phyloP scores from a whole-genome alignment of 768 basidiomycete species.

The Rhodotorula toruloides region DNA sequence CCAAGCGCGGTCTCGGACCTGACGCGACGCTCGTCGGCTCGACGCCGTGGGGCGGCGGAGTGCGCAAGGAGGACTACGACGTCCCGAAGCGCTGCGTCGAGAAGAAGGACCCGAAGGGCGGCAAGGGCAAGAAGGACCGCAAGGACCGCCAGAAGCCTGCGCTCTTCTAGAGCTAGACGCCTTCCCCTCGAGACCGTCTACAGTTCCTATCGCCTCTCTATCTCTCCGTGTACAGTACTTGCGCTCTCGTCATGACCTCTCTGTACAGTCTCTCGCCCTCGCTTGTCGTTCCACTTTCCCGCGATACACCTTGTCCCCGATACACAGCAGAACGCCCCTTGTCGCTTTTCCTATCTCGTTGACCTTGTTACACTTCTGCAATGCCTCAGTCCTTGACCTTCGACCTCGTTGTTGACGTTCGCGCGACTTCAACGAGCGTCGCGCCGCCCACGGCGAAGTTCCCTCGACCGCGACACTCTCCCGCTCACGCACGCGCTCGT shows the following conservation, averaged over 20 bases:
- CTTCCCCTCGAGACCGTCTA: not conserved
- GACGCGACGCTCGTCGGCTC: conserved; percentile 66
- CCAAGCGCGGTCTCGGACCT: conserved; percentile 69
- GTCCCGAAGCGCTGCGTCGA: conserved; percentile 22
- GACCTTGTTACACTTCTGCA: too few species aligned
- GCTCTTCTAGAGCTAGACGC: too few species aligned
- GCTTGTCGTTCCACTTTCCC: not conserved
- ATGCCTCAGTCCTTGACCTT: too few species aligned
- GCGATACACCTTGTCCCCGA: not conserved
- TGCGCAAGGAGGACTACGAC: conserved; percentile 29
- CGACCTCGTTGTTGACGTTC: too few species aligned
- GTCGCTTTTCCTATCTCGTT: not conserved
- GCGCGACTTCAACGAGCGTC: too few species aligned
- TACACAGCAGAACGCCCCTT: not conserved
- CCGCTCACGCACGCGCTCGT: too few species aligned
- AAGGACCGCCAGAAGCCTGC: not conserved
- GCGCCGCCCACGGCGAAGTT: too few species aligned
- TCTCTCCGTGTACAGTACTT: not conserved
- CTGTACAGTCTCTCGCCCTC: not conserved
- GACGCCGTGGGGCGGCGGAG: conserved; percentile 38
- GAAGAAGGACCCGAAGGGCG: conserved; percentile 2
- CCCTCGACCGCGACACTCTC: too few species aligned
- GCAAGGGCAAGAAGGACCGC: conserved; percentile 7
- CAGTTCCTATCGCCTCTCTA: not conserved
- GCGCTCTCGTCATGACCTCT: not conserved